Conservation (phyloP, 192 early-diverging fungal genomes). For the Coemansia umbellata region DNA sequence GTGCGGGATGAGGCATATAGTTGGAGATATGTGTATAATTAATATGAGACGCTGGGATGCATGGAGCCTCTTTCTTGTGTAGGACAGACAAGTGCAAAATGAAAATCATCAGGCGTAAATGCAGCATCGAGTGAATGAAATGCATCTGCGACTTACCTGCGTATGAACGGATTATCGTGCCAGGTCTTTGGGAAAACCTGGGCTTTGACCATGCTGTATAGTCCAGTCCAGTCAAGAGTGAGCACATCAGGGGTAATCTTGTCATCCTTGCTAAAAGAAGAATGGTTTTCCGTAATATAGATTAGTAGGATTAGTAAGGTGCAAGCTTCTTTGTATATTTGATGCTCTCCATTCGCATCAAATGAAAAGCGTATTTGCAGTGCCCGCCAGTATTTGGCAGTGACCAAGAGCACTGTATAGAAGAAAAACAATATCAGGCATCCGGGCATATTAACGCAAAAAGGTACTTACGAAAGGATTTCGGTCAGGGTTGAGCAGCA, state of each 20-base stretch:
- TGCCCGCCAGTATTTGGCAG: no score
- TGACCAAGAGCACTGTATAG: no score
- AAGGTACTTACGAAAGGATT: conserved; percentile 65
- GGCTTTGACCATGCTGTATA: conserved; percentile 60
- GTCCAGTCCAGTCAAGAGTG: conserved; percentile 68
- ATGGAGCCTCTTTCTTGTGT: neutral
- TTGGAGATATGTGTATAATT: neutral
- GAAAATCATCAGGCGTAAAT: neutral
- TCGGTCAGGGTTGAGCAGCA: conserved; percentile 59
- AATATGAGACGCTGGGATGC: neutral
- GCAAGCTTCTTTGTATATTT: no score
- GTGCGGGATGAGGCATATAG: no score
- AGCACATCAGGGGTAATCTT: conserved; percentile 59
- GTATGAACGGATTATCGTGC: conserved; percentile 58
- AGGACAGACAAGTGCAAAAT: neutral
- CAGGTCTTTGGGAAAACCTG: conserved; percentile 63
- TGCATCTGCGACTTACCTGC: conserved; percentile 28
- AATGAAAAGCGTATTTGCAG: no score
- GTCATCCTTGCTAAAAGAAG: conserved; percentile 47
- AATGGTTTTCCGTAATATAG: no score
- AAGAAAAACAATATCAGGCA: neutral
- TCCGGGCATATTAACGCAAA: no score
- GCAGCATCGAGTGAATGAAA: neutral
- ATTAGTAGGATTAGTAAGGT: neutral
- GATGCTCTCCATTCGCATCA: no score